A percentile compares a stretch with the other conserved stretches of the same genome.
Conservation (phyloP, 2,329 filamentous ascomycete species). For the Fonsecaea pugnacius region DNA sequence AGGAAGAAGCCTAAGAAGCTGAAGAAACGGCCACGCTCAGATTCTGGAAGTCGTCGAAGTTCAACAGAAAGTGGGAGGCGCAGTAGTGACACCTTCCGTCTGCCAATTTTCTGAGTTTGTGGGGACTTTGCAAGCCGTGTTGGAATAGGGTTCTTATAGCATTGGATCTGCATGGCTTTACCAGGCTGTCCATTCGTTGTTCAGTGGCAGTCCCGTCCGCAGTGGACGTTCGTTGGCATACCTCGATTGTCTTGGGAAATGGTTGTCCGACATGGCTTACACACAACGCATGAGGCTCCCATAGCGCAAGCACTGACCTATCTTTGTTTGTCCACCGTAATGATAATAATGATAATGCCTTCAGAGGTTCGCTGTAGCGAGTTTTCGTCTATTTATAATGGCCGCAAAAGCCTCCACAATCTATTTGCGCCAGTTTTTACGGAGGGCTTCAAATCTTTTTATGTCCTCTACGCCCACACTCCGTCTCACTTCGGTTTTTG, state of each 20-base stretch:
- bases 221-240: slow-evolving; percentile 24
- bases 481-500: slow-evolving; percentile 31
- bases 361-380: not conserved
- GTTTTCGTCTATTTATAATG: not conserved
- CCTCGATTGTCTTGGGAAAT: slow-evolving; percentile 14
- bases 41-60: slow-evolving; percentile 24
- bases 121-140: slow-evolving; percentile 10
- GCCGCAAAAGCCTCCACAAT: not conserved
- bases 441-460: slow-evolving; percentile 60
- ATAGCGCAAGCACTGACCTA: not conserved
- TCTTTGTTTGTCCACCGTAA: not conserved
- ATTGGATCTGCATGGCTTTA: slow-evolving; percentile 23
- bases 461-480: slow-evolving; percentile 60
- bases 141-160: slow-evolving; percentile 27
- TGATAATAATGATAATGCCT: slow-evolving; percentile 1
- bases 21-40: slow-evolving; percentile 29
- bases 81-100: slow-evolving; percentile 24
- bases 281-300: not conserved
- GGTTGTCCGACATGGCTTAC: not conserved
- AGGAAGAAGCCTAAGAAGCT: slow-evolving; percentile 30
- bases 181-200: slow-evolving; percentile 9
- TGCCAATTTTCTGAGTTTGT: slow-evolving; percentile 26
- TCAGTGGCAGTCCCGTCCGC: slow-evolving; percentile 6
- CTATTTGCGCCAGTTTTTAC: slow-evolving; percentile 52
- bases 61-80: slow-evolving; percentile 25